phyloP scores from a whole-genome alignment of 192 early-diverging fungal species.

The Chytriomyces sp. region DNA sequence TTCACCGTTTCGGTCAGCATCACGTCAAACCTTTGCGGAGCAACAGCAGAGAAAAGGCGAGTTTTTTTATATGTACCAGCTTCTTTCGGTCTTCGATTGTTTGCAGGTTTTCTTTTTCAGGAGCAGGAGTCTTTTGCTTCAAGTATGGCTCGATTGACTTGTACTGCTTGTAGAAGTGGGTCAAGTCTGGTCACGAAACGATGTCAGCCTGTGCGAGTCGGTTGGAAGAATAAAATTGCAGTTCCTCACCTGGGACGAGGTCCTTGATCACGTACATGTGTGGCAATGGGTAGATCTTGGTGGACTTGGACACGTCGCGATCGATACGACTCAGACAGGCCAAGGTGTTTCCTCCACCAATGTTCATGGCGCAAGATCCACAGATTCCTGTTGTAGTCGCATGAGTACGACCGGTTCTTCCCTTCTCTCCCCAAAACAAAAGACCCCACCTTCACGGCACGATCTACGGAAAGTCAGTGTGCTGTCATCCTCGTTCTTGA shows the following conservation, averaged over 20 bases:
- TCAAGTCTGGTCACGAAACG: constrained; percentile 67
- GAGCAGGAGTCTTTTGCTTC: constrained; percentile 79
- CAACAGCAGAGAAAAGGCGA: background rate
- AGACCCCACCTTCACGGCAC: constrained; percentile 80
- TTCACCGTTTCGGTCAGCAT: background rate
- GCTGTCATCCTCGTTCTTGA: constrained; percentile 94
- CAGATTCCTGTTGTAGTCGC: constrained; percentile 67
- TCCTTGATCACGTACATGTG: constrained; percentile 98
- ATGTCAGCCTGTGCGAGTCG: background rate
- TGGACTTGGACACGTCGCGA: constrained; percentile 60
- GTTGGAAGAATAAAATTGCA: background rate
- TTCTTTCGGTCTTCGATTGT: constrained; percentile 93
- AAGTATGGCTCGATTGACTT: constrained; percentile 95
- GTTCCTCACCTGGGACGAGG: constrained; percentile 73
- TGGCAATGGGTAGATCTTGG: constrained; percentile 95
- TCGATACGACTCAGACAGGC: constrained; percentile 92
- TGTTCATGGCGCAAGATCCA: constrained; percentile 99
- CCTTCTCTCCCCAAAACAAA: background rate
- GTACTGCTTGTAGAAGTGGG: constrained; percentile 98
- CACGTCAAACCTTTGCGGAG: background rate
- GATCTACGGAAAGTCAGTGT: constrained; percentile 95
- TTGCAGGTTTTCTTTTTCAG: constrained; percentile 88
- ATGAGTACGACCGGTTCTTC: background rate
- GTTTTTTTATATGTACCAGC: constrained; percentile 41
- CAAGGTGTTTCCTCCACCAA: constrained; percentile 92